Base-by-base conservation (phyloP, 2,329 filamentous ascomycete genomes). In the Zasmidium citrigriseum region DNA sequence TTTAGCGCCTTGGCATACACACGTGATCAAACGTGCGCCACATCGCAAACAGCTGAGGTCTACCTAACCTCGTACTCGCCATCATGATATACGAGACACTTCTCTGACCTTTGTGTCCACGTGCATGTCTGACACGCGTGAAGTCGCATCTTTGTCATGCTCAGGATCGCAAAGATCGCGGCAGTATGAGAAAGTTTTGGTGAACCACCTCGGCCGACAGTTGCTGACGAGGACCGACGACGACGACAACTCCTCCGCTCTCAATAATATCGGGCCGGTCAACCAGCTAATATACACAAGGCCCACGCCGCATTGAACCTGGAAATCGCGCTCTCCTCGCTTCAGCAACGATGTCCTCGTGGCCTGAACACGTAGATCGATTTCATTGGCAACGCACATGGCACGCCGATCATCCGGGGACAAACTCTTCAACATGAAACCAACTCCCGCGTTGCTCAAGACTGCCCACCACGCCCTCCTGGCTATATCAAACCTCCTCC, bases 401-500 rank as follows among this genome's bases (percentile, higher is more conserved):
- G 48, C 48, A 34, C 25, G 48, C 48, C 27, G 48, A 51, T 29
- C 11, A n/a, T 50, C 24, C n/a, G 48, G 21, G 23, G 48, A 34
- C 25, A 14, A 21, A 20, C 18, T 18, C 48, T 34, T 34, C 48
- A 51, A 51, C 47, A 29, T 29, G 47, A 50, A 24, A 50, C 47
- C 23, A 16, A 14, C 16, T 50, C 34, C 34, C 34, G 34, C 47
- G n/a, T 14, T 29, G 23, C 47, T 18, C 47, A 29, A 16, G 16
- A n/a, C 47, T 25, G 3, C 10, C 46, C 23, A 27, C 3, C 46
- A 52, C 25, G 10, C 16, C 49, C 21, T 47, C 20, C 23, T 25
- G 18, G 45, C 4, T 25, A 47, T 23, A 50, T 27, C 47, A 50
- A 11, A 21, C 9, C 16, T 3, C 47, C 10, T 29, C 21, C 47